Base-by-base conservation (phyloP, 2,329 filamentous ascomycete genomes). In the Colletotrichum cordylinicola region DNA sequence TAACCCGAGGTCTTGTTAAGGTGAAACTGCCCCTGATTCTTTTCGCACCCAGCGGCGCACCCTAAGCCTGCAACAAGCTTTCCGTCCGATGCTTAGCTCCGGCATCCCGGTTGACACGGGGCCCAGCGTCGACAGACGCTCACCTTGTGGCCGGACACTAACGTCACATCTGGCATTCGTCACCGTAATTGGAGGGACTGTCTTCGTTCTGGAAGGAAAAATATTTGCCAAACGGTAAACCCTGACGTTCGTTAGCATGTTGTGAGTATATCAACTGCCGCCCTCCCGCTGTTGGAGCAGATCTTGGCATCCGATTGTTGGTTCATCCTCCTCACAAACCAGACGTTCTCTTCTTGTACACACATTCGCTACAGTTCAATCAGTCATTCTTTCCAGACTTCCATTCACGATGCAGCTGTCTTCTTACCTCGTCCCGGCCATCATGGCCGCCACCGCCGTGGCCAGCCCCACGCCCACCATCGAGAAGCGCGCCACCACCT, bases 401-500 rank as follows among this genome's bases (percentile, higher is more conserved):
- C 18, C 27, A 31, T 39, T 52, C 35, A 61, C 35, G 16, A 75
- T 75, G 72, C 68, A 75, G 21, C 55, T 75, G 68, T 66, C 72
- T 58, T 75, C 72, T 12, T 75, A 75, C 72, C 33, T 82, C 65
- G 61, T 80, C 33, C 80, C 82, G 65, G 79, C 81, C 67, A 69
- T 83, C 55, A 77, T 85, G 72, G 81, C 81, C 78, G 80, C 80
- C 62, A 69, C 77, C 31, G 82, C 79, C 29, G 74, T 79, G 33
- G 82, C 82, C 21, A 78, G 78, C 21, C 82, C 83, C 15, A 80
- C 81, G n/a, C 79, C 81, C 24, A 78, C 79, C 61, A 67, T 85
- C 61, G 80, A 84, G 37, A 83, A 85, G 78, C 82, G 85, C 33
- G 82, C 82, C 61, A 80, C 79, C 5, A 79, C 79, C 66, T 79